A percentile compares a stretch with the other conserved stretches of the same genome.
phyloP scores from a whole-genome alignment of 1,139 yeast species.

The Pichia sp. region DNA sequence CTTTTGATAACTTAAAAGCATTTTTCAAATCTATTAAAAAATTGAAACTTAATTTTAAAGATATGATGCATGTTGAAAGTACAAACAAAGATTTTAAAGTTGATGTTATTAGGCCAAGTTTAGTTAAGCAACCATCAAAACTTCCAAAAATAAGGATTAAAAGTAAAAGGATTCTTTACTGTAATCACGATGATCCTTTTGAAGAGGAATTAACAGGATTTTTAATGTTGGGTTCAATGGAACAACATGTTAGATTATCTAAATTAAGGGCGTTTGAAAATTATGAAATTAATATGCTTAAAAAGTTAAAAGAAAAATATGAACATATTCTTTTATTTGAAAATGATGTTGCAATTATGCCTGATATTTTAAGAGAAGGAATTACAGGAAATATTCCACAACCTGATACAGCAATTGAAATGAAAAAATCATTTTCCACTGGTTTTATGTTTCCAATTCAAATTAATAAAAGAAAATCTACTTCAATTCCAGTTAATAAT shows the following conservation, averaged over 20 bases:
- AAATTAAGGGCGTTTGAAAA: slow-evolving; percentile 44
- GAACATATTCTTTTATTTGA: slow-evolving; percentile 9
- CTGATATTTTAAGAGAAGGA: slow-evolving; percentile 1
- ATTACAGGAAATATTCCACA: neutral
- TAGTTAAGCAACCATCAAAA: slow-evolving; percentile 25
- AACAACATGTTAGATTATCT: slow-evolving; percentile 62
- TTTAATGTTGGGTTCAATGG: slow-evolving; percentile 64
- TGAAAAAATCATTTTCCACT: slow-evolving; percentile 13
- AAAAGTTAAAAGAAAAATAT: slow-evolving; percentile 22
- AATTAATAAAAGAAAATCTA: neutral
- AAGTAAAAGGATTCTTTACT: slow-evolving; percentile 44
- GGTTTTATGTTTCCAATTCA: neutral
- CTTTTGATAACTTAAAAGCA: slow-evolving; percentile 60
- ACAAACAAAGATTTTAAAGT: slow-evolving; percentile 28
- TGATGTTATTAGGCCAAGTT: slow-evolving; percentile 31
- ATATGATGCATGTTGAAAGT: slow-evolving; percentile 32
- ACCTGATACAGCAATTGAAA: neutral
- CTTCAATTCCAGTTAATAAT: neutral
- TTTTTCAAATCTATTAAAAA: slow-evolving; percentile 53
- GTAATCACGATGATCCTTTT: slow-evolving; percentile 82
- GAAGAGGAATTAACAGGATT: slow-evolving; percentile 70
- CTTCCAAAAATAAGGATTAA: slow-evolving; percentile 51
- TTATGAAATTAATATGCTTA: slow-evolving; percentile 33
- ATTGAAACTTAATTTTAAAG: slow-evolving; percentile 41
- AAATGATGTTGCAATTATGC: slow-evolving; percentile 13